phyloP scores from a whole-genome alignment of 2,329 filamentous ascomycete species.

The Monilinia fructigena region DNA sequence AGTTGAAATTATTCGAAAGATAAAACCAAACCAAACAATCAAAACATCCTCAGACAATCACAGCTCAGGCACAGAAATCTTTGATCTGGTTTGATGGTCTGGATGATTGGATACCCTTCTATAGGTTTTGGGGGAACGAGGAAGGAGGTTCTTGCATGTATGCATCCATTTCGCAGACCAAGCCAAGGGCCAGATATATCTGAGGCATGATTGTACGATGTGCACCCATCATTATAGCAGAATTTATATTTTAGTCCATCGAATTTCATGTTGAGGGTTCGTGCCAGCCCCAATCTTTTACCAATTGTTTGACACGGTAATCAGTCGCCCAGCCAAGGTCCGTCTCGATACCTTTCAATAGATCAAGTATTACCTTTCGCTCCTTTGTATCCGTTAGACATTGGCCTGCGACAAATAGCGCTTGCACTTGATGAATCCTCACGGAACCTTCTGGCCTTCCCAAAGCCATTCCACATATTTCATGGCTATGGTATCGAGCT shows the following conservation, averaged over 20 bases:
- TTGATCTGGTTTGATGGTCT: not conserved
- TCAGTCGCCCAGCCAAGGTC: constrained; percentile 64
- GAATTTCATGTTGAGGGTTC: constrained; percentile 3
- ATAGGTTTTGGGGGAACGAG: not conserved
- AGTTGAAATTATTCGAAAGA: not conserved
- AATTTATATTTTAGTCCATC: not conserved
- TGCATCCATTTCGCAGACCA: not conserved
- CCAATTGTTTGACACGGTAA: constrained; percentile 56
- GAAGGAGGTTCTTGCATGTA: not conserved
- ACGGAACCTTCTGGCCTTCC: constrained; percentile 55
- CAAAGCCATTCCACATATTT: constrained; percentile 61
- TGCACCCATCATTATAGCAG: not conserved
- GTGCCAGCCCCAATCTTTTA: constrained; percentile 45
- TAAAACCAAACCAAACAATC: not conserved
- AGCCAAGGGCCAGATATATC: not conserved
- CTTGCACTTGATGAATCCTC: constrained; percentile 57
- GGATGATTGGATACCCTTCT: not conserved
- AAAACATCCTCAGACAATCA: not conserved
- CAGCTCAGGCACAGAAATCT: no score
- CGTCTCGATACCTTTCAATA: constrained; percentile 58
- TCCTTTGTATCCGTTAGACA: constrained; percentile 55
- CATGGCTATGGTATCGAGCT: constrained; percentile 56
- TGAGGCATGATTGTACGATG: not conserved
- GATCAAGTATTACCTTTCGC: constrained; percentile 52
- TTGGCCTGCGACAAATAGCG: constrained; percentile 61